Evolutionary conservation across 495 filamentous ascomycete genomes (phyloP).

Genomic region (Beverwykella pulmonaria): DNA sequence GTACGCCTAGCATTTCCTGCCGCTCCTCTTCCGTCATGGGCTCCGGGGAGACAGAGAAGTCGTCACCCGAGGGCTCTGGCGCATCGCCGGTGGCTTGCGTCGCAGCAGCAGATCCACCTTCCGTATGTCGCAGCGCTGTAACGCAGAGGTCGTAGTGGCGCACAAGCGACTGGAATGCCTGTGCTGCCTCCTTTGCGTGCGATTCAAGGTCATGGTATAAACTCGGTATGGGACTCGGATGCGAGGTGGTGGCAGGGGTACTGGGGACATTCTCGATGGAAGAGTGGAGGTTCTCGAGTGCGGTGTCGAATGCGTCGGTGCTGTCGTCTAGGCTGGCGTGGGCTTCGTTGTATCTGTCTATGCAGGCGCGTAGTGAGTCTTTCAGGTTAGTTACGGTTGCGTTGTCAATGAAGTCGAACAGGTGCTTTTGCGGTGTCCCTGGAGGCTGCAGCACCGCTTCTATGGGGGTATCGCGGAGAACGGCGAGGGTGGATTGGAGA

Average conservation of each 20-base stretch:
- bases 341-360: slow-evolving; percentile 51
- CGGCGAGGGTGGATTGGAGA: slow-evolving; percentile 69
- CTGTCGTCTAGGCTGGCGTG: slow-evolving; percentile 30
- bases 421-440: slow-evolving; percentile 65
- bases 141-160: slow-evolving; percentile 93
- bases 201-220: slow-evolving; percentile 73
- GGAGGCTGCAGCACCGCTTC: slow-evolving; percentile 72
- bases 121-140: slow-evolving; percentile 86
- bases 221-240: slow-evolving; percentile 57
- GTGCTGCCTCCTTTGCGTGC: slow-evolving; percentile 82
- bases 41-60: slow-evolving; percentile 62
- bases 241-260: slow-evolving; percentile 27
- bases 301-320: slow-evolving; percentile 38
- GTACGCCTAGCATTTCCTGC: slow-evolving; percentile 77
- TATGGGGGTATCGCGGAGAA: slow-evolving; percentile 71
- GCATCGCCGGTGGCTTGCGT: slow-evolving; percentile 55
- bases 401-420: slow-evolving; percentile 92
- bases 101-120: slow-evolving; percentile 79
- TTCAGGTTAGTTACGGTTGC: slow-evolving; percentile 70
- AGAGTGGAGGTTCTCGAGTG: slow-evolving; percentile 34
- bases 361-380: slow-evolving; percentile 65
- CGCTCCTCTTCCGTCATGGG: slow-evolving; percentile 76
- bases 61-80: slow-evolving; percentile 20
- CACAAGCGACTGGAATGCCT: slow-evolving; percentile 78
- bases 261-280: slow-evolving; percentile 33